A percentile compares a stretch with the other conserved stretches of the same genome.
Conservation (phyloP, 768 basidiomycete species). For the Phaffia australis region DNA sequence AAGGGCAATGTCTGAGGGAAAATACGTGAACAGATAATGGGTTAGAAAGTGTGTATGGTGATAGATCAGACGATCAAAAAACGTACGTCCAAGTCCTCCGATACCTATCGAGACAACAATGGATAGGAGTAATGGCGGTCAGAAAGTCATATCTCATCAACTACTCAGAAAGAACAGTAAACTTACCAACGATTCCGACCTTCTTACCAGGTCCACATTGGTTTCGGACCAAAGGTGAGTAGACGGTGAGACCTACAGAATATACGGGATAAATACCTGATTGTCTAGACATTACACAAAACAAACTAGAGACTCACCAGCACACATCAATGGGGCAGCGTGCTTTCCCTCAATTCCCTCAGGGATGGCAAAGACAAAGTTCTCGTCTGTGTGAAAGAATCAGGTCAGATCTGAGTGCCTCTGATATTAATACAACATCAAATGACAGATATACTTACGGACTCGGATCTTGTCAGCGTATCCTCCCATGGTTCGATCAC, state of each 20-base stretch:
- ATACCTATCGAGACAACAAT: too few species aligned
- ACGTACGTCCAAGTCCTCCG: too few species aligned
- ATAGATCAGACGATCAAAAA: too few species aligned
- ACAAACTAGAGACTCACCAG: too few species aligned
- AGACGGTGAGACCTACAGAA: constrained; percentile 55
- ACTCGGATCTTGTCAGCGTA: constrained; percentile 46
- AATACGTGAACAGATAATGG: too few species aligned
- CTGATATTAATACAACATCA: too few species aligned
- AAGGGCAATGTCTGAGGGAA: constrained; percentile 31
- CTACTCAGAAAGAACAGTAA: constrained; percentile 37
- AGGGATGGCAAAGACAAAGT: constrained; percentile 54
- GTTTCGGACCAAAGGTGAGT: constrained; percentile 50
- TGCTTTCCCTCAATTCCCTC: constrained; percentile 45
- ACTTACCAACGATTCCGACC: constrained; percentile 57
- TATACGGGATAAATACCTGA: constrained; percentile 28
- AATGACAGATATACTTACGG: constrained; percentile 12
- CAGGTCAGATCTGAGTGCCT: too few species aligned
- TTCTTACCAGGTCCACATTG: constrained; percentile 52
- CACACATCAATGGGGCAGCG: constrained; percentile 46
- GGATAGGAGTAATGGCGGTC: too few species aligned
- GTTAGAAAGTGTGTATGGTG: too few species aligned
- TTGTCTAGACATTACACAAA: too few species aligned
- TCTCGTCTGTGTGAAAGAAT: constrained; percentile 30
- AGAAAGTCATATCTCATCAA: too few species aligned
- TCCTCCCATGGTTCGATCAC: constrained; percentile 41